These are phyloP conservation scores for Osmanthus fragrans DNA, from an alignment of 257 asterid species.

Conservation along the genomic window DNA sequence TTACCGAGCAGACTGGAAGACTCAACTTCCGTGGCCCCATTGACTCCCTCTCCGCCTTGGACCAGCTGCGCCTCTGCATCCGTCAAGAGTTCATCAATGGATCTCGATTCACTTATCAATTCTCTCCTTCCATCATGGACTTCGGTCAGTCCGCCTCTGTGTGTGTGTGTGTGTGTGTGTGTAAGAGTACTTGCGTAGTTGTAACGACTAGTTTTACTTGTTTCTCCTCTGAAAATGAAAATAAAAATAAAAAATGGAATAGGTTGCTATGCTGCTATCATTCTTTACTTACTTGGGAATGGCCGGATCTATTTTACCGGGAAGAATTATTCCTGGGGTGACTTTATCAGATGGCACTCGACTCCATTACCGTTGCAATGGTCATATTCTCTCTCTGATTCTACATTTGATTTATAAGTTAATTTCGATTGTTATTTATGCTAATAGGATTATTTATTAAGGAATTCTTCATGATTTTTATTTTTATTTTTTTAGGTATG, in stretches of 20 bases:
- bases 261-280: conserved; percentile 63
- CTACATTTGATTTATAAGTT: conserved; percentile 15
- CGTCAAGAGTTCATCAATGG: conserved; percentile 41
- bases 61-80: no score
- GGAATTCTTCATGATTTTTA: not conserved
- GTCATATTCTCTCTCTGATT: conserved; percentile 27
- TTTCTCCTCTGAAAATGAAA: not conserved
- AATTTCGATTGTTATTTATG: not conserved
- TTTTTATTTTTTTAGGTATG: conserved; percentile 45
- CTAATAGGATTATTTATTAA: not conserved
- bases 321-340: conserved; percentile 69
- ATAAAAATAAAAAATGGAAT: not conserved
- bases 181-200: not conserved
- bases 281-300: conserved; percentile 69
- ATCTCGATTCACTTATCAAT: conserved; percentile 49
- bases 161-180: not conserved
- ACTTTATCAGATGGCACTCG: conserved; percentile 73
- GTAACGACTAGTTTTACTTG: conserved; percentile 10
- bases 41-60: no score
- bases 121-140: conserved; percentile 65
- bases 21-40: no score
- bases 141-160: conserved; percentile 50
- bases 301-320: conserved; percentile 82
- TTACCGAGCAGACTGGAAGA: no score
- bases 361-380: conserved; percentile 82